Evolutionary conservation across 83 land plant species (phyloP).

Genomic region (Diphasiastrum complanatum): DNA sequence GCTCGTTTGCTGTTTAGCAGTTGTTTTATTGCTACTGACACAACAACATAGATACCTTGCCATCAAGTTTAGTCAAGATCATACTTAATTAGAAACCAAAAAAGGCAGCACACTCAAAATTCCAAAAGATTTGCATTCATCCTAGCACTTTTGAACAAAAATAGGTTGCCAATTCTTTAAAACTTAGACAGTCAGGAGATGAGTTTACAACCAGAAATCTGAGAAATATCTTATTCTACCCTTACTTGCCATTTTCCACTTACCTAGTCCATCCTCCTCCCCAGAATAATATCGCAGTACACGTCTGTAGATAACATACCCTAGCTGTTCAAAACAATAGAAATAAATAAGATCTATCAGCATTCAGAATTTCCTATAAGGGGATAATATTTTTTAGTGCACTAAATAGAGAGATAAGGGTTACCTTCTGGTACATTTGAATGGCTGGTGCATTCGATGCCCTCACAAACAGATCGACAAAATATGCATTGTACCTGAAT

Average conservation of each 20-base stretch:
- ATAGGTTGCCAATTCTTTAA: too few relatives aligned
- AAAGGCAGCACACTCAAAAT: too few relatives aligned
- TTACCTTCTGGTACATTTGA: conserved; percentile 94
- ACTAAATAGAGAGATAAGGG: neutral
- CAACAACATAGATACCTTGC: too few relatives aligned
- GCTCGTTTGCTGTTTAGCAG: too few relatives aligned
- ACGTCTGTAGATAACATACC: conserved; percentile 79
- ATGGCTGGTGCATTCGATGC: conserved; percentile 94
- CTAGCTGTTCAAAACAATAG: conserved; percentile 44
- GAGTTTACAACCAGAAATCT: neutral
- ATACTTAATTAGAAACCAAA: too few relatives aligned
- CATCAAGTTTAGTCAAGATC: too few relatives aligned
- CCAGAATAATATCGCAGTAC: conserved; percentile 88
- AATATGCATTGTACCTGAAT: conserved; percentile 59
- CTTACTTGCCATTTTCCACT: conserved; percentile 19
- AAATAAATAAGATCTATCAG: neutral
- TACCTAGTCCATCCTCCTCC: conserved; percentile 90
- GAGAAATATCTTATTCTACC: neutral
- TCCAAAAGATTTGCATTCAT: too few relatives aligned
- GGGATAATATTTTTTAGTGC: neutral
- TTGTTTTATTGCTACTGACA: too few relatives aligned
- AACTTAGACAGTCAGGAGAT: neutral
- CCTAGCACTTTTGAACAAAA: too few relatives aligned
- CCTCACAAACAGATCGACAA: conserved; percentile 71
- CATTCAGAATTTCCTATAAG: neutral